phyloP scores from a whole-genome alignment of 768 basidiomycete genomes.

The Suillus variegatus region DNA sequence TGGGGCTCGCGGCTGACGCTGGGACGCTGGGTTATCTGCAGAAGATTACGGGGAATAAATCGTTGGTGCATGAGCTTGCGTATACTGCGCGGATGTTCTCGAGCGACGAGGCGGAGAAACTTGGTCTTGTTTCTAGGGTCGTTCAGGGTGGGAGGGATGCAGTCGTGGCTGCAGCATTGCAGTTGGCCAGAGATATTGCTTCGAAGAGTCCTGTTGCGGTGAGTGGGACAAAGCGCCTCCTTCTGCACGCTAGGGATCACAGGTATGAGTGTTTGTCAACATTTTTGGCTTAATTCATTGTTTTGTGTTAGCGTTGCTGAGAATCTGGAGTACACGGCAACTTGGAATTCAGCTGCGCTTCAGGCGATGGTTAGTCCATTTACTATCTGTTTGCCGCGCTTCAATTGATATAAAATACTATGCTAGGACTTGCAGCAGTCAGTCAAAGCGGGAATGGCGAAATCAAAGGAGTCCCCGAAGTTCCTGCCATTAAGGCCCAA shows the following conservation, averaged over 20 bases:
- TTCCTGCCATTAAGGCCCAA: slow-evolving; percentile 10
- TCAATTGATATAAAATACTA: not conserved
- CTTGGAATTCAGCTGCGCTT: slow-evolving; percentile 56
- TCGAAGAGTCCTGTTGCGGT: slow-evolving; percentile 81
- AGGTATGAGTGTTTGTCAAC: slow-evolving; percentile 43
- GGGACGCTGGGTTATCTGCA: slow-evolving; percentile 84
- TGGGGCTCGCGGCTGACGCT: slow-evolving; percentile 86
- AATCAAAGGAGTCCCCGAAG: not conserved
- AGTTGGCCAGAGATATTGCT: slow-evolving; percentile 65
- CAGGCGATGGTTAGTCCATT: slow-evolving; percentile 44
- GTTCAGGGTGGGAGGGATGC: slow-evolving; percentile 65
- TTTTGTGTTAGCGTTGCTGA: slow-evolving; percentile 35
- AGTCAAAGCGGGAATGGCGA: slow-evolving; percentile 8
- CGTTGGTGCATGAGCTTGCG: slow-evolving; percentile 71
- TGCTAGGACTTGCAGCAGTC: slow-evolving; percentile 13
- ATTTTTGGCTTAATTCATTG: not conserved
- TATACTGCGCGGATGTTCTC: slow-evolving; percentile 74
- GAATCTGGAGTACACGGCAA: slow-evolving; percentile 56
- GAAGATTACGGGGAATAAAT: slow-evolving; percentile 74
- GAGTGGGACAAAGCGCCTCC: slow-evolving; percentile 71
- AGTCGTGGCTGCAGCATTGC: slow-evolving; percentile 67
- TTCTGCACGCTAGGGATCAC: slow-evolving; percentile 80
- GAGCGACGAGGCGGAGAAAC: slow-evolving; percentile 59
- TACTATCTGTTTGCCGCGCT: too few relatives aligned
- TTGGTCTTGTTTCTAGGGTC: slow-evolving; percentile 77